Evolutionary conservation across 441 rosid species (phyloP).

Genomic region (Dalechampia spathulata): DNA sequence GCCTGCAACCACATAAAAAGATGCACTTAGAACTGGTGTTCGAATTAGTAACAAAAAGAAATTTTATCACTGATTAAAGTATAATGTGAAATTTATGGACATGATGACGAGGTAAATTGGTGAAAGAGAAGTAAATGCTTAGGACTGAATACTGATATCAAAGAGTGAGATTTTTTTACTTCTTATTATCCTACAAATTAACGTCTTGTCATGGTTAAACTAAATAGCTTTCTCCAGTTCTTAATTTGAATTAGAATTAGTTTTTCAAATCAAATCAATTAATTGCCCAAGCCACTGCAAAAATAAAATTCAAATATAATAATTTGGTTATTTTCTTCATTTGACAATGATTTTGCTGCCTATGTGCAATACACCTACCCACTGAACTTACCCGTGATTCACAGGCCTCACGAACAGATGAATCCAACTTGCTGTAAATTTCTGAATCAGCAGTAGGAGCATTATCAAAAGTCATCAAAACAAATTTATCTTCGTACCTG

Average conservation of each 20-base stretch:
- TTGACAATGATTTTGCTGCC: neutral
- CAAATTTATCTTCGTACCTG: conserved; percentile 86
- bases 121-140: neutral
- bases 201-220: neutral
- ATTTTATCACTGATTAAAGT: neutral
- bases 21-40: conserved; percentile 5
- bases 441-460: conserved; percentile 92
- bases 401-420: conserved; percentile 59
- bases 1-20: conserved; percentile 47
- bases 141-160: no score
- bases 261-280: neutral
- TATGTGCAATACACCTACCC: conserved; percentile 6
- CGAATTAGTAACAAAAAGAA: neutral
- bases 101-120: neutral
- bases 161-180: no score
- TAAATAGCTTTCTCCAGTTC: neutral
- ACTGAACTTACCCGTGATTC: conserved; percentile 67
- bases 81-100: neutral
- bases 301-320: neutral
- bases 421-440: conserved; percentile 56
- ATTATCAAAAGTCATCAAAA: conserved; percentile 64
- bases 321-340: no score
- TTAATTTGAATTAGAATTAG: neutral
- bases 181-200: no score
- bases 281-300: neutral